A percentile compares a stretch with the other conserved stretches of the same genome.
Evolutionary conservation across 352 stramenopile genomes (phyloP).

Genomic region (Thalassiosira ordinaria): DNA sequence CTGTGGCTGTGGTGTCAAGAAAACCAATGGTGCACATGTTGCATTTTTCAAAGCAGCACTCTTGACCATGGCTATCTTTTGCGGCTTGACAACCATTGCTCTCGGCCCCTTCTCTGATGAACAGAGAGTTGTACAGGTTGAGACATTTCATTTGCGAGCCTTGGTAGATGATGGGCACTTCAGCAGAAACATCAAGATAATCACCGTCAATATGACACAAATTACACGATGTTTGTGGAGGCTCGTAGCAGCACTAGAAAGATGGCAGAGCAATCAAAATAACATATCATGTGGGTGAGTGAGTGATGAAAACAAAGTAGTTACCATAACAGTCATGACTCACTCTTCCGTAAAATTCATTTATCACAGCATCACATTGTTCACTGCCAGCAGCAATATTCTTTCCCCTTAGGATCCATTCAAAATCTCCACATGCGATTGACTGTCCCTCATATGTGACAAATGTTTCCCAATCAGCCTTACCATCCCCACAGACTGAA

Average conservation of each 20-base stretch:
- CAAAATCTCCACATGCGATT: conserved; percentile 67
- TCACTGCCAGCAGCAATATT: conserved; percentile 53
- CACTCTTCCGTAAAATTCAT: conserved; percentile 56
- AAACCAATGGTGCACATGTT: conserved; percentile 57
- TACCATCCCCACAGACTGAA: conserved; percentile 58
- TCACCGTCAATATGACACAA: conserved; percentile 52
- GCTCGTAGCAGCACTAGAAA: conserved; percentile 57
- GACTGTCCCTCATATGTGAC: conserved; percentile 58
- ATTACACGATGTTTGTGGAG: conserved; percentile 59
- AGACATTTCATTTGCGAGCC: conserved; percentile 47
- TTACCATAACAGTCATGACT: too few relatives aligned
- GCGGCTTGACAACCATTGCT: conserved; percentile 55
- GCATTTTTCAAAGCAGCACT: conserved; percentile 68
- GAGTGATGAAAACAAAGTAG: conserved; percentile 1
- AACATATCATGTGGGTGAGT: background rate
- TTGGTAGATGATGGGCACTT: conserved; percentile 48
- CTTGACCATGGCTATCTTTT: conserved; percentile 45
- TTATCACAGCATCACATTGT: conserved; percentile 51
- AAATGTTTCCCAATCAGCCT: conserved; percentile 67
- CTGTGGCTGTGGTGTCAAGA: conserved; percentile 52
- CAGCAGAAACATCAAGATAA: conserved; percentile 57
- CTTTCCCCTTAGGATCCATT: conserved; percentile 58
- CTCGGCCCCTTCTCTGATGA: conserved; percentile 54
- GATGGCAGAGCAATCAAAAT: background rate
- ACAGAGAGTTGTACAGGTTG: conserved; percentile 66